Conservation (phyloP, 371 early-diverging fungal species). For the Umbelopsis sp. region DNA sequence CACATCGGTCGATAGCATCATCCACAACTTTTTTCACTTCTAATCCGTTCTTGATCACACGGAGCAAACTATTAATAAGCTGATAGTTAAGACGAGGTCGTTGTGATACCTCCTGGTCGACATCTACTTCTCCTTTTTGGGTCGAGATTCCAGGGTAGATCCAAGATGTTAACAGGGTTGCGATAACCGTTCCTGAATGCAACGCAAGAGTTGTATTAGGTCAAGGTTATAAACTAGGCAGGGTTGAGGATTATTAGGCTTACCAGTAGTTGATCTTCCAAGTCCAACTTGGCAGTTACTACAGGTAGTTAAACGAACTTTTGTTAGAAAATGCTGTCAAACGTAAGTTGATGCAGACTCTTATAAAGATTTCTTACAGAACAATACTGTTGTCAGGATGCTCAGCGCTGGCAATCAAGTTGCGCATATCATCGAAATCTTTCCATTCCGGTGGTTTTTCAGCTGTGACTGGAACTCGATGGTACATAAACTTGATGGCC, state of each 20-base stretch:
- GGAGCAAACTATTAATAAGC: constrained; percentile 68
- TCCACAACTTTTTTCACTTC: constrained; percentile 68
- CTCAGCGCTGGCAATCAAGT: constrained; percentile 39
- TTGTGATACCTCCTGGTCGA: constrained; percentile 14
- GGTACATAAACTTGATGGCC: constrained; percentile 32
- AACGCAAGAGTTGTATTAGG: background rate
- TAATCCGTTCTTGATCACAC: constrained; percentile 67
- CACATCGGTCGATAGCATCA: constrained; percentile 61
- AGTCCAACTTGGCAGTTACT: constrained; percentile 75
- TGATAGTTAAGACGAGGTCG: constrained; percentile 53
- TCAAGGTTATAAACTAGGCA: background rate
- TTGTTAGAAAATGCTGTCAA: background rate
- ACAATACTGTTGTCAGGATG: constrained; percentile 53
- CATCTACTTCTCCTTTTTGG: background rate
- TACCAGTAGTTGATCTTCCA: constrained; percentile 67
- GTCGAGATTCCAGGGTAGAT: constrained; percentile 28
- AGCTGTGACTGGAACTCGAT: constrained; percentile 69
- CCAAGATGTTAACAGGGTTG: constrained; percentile 62
- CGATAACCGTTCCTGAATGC: constrained; percentile 46
- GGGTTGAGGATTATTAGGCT: background rate
- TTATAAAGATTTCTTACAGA: constrained; percentile 35
- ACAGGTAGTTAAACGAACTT: constrained; percentile 6
- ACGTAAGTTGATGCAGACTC: background rate
- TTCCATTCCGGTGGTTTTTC: constrained; percentile 60
- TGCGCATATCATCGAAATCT: constrained; percentile 64